Percentiles rank a stretch among this genome's conserved stretches.
phyloP scores from a whole-genome alignment of 2,329 filamentous ascomycete species.

The Fusarium coicis region DNA sequence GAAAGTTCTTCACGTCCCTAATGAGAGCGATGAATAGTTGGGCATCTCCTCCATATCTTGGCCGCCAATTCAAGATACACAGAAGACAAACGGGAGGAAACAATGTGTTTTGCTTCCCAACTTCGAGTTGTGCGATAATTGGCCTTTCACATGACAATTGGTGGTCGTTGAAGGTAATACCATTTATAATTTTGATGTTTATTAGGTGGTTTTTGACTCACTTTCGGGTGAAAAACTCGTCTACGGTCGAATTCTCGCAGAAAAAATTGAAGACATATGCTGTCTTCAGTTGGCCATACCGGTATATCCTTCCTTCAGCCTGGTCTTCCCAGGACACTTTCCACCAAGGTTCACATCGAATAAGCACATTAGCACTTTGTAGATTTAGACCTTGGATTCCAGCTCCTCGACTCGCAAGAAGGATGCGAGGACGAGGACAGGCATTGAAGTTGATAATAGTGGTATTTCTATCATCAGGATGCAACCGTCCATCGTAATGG shows the following conservation, averaged over 20 bases:
- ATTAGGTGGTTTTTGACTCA: background rate
- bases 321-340: background rate
- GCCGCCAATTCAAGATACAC: no score
- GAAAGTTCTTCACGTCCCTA: background rate
- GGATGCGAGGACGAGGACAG: background rate
- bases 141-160: no score
- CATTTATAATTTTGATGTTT: background rate
- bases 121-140: background rate
- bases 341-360: background rate
- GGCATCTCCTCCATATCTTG: background rate
- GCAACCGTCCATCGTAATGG: background rate
- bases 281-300: background rate
- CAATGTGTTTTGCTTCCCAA: background rate
- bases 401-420: background rate
- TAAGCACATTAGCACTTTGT: background rate
- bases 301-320: background rate
- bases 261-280: background rate
- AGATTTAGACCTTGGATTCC: background rate
- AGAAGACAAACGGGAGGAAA: background rate
- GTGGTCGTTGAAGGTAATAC: background rate
- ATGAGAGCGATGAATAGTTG: background rate
- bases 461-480: background rate
- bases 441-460: background rate
- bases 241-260: background rate
- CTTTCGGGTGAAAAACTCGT: background rate